Conservation (phyloP, 2,329 filamentous ascomycete genomes). For the Sporothrix dimorphospora region DNA sequence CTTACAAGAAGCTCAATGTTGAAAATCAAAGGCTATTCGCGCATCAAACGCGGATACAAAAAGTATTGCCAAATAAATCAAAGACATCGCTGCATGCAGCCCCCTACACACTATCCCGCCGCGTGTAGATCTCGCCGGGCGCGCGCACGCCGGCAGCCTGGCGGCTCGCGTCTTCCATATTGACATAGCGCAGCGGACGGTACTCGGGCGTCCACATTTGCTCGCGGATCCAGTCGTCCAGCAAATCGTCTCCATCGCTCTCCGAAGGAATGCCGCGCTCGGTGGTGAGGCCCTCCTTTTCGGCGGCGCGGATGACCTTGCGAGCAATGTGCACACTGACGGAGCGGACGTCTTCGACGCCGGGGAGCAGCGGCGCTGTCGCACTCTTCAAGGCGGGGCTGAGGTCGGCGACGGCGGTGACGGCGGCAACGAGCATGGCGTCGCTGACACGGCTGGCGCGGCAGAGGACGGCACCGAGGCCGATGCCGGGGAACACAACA, state of each 20-base stretch:
- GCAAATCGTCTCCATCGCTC: conserved; percentile 52
- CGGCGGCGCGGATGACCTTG: conserved; percentile 72
- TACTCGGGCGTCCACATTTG: conserved; percentile 83
- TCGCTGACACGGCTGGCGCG: conserved; percentile 70
- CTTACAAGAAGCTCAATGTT: not conserved
- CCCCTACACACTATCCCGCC: conserved; percentile 29
- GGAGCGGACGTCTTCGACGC: conserved; percentile 71
- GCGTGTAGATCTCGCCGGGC: conserved; percentile 12
- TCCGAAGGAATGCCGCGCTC: conserved; percentile 64
- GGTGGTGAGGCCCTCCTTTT: conserved; percentile 69
- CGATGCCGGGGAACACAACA: conserved; percentile 83
- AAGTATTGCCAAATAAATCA: not conserved
- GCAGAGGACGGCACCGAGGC: conserved; percentile 74
- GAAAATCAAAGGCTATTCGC: no score
- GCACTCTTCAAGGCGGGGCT: conserved; percentile 69
- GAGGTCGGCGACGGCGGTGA: conserved; percentile 70
- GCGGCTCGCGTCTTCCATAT: conserved; percentile 55
- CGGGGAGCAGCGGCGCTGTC: conserved; percentile 71
- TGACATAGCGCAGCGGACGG: conserved; percentile 62
- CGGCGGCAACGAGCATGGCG: conserved; percentile 79
- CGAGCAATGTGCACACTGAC: conserved; percentile 79
- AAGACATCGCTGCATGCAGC: not conserved
- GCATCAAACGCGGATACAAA: not conserved
- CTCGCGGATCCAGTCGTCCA: conserved; percentile 73
- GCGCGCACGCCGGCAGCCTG: conserved; percentile 54